phyloP scores from a whole-genome alignment of 306 rosid genomes.

The Lathyrus aphaca region DNA sequence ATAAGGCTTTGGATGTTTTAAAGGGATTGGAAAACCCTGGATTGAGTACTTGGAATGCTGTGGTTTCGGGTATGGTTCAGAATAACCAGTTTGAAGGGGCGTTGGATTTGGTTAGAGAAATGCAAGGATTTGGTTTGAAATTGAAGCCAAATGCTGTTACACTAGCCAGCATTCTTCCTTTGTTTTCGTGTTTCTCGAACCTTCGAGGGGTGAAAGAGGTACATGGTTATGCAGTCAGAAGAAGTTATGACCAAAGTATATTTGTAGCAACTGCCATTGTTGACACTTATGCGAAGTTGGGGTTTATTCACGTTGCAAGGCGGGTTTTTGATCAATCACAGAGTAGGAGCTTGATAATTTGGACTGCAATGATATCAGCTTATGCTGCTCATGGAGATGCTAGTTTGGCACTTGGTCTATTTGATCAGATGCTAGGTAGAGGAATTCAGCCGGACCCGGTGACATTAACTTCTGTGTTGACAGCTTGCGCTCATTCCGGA shows the following conservation, averaged over 20 bases:
- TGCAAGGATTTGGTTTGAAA: slow-evolving; percentile 60
- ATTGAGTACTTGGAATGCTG: slow-evolving; percentile 72
- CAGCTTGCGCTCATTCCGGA: slow-evolving; percentile 84
- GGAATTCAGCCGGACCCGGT: slow-evolving; percentile 82
- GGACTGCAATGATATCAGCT: slow-evolving; percentile 87
- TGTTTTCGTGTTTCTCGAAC: slow-evolving; percentile 56
- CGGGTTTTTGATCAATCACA: slow-evolving; percentile 58
- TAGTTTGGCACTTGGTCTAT: slow-evolving; percentile 55
- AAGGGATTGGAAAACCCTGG: slow-evolving; percentile 49
- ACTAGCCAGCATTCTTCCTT: slow-evolving; percentile 72
- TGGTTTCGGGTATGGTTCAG: slow-evolving; percentile 81
- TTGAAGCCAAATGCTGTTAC: slow-evolving; percentile 69
- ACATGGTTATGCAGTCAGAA: slow-evolving; percentile 73
- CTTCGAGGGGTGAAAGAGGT: slow-evolving; percentile 75
- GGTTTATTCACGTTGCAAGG: slow-evolving; percentile 63
- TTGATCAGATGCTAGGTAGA: slow-evolving; percentile 56
- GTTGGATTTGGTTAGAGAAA: slow-evolving; percentile 56
- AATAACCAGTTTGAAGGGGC: slow-evolving; percentile 54
- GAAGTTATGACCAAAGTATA: slow-evolving; percentile 54
- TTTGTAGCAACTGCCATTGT: slow-evolving; percentile 72
- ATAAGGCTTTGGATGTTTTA: slow-evolving; percentile 66
- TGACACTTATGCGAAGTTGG: slow-evolving; percentile 76
- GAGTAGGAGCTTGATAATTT: slow-evolving; percentile 61
- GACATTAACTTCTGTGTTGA: slow-evolving; percentile 68
- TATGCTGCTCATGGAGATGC: slow-evolving; percentile 80